Evolutionary conservation across 805 yeast species (phyloP), one percentile per base, ranked within the genome.

Genomic region (Groenewaldozyma salmanticensis): DNA sequence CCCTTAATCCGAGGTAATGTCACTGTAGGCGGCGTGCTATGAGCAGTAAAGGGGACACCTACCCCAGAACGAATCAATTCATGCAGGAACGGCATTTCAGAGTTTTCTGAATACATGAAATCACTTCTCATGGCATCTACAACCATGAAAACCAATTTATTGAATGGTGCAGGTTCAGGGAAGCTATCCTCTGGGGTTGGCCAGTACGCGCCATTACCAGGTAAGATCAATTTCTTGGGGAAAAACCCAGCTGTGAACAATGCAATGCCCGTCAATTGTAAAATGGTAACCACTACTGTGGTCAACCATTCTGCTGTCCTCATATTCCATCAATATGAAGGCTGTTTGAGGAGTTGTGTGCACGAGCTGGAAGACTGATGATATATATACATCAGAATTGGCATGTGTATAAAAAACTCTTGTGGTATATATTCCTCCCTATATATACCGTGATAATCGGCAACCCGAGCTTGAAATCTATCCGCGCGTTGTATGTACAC

Each of bases 101-200:
- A 85, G 11, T 72, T 64, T 1, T 82, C 71, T 9, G 53, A 46
- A 54, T 74, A 90, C 60, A 87, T 60, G 58, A 88, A 90, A 57
- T 92, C 99, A 16, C 92, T 70, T 48, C 99, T 65, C 66, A 92
- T 65, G 1, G 98, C 98, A 62, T 92, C 99, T 6, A 92, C 81
- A 1, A 92, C 90, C 75, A 92, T 78, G 18, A 92, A 58, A 0
- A 92, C 75, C 17, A 87, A 60, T 51, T 76, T 79, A 69, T 70
- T 1, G 76, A 39, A 66, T 5, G 52, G 34, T 4, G 59, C 59
- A 4, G 53, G 52, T 17, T 39, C 38, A 1, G 55, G 57, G 4
- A 47, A 55, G n/a, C 31, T 31, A 5, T 27, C n/a, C 42, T 42
- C 51, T 7, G 18, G 31, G 13, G 41, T 11, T 31, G 47, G 38